These are phyloP conservation scores for Hemileia vastatrix DNA, from an alignment of 1,284 basidiomycete genomes.

Conservation along the genomic window DNA sequence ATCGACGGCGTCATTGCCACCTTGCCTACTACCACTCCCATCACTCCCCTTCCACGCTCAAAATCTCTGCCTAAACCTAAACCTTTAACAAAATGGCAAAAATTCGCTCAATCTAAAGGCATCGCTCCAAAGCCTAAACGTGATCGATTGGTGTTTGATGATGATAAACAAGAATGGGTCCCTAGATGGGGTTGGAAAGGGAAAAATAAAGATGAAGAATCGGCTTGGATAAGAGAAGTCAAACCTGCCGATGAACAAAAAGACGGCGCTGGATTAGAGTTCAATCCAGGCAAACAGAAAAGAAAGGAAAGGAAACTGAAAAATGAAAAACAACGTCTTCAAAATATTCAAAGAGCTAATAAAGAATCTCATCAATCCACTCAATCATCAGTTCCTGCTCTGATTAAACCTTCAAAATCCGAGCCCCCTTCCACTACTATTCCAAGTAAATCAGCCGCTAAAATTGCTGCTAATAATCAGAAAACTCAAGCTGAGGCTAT, in stretches of 20 bases:
- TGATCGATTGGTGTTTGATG: conserved; percentile 85
- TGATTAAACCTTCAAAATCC: conserved; percentile 31
- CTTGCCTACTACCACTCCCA: conserved; percentile 58
- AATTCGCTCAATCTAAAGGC: conserved; percentile 87
- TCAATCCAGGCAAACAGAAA: conserved; percentile 55
- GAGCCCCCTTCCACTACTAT: conserved; percentile 24
- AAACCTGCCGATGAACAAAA: conserved; percentile 12
- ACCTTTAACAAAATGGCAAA: conserved; percentile 90
- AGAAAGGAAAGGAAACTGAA: conserved; percentile 72
- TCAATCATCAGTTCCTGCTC: conserved; percentile 21
- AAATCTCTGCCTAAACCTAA: conserved; percentile 90
- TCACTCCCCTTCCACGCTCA: conserved; percentile 68
- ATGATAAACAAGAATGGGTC: conserved; percentile 87
- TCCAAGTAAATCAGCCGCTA: conserved; percentile 28
- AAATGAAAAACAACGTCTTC: conserved; percentile 70
- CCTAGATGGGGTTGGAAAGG: conserved; percentile 70
- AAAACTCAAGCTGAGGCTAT: conserved; percentile 27
- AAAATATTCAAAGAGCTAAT: conserved; percentile 62
- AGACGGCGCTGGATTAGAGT: conserved; percentile 22
- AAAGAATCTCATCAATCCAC: conserved; percentile 28
- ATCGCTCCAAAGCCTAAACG: conserved; percentile 65
- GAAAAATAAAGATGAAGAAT: conserved; percentile 78
- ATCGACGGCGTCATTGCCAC: conserved; percentile 73
- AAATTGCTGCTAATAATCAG: conserved; percentile 25
- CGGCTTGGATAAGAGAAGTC: conserved; percentile 68